These are phyloP conservation scores for Cystoderma amianthinum DNA, from an alignment of 768 basidiomycete species.

Conservation along the genomic window DNA sequence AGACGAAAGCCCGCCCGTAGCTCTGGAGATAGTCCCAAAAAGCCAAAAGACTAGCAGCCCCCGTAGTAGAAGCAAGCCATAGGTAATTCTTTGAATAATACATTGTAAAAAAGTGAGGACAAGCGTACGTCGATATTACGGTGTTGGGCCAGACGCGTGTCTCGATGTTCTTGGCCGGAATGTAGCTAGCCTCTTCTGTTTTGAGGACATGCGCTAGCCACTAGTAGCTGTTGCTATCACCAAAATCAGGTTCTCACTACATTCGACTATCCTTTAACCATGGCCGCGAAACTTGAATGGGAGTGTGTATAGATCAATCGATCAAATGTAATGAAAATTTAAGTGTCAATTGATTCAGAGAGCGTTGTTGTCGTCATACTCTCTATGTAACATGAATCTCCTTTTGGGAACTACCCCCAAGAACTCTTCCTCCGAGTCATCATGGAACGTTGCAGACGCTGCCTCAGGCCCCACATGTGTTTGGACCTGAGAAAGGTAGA, in stretches of 20 bases:
- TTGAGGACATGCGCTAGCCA: slow-evolving; percentile 99
- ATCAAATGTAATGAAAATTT: no score
- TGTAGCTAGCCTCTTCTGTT: slow-evolving; percentile 98
- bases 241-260: slow-evolving; percentile 93
- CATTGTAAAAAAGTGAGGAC: slow-evolving; percentile 4
- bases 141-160: slow-evolving; percentile 98
- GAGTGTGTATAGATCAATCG: no score
- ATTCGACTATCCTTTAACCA: slow-evolving; percentile 96
- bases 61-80: slow-evolving; percentile 71
- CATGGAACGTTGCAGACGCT: slow-evolving; percentile 36
- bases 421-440: slow-evolving; percentile 78
- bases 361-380: slow-evolving; percentile 68
- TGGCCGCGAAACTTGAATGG: slow-evolving; percentile 95
- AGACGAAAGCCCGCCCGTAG: slow-evolving; percentile 39
- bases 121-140: slow-evolving; percentile 89
- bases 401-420: slow-evolving; percentile 78
- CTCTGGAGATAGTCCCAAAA: slow-evolving; percentile 49
- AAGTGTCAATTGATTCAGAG: slow-evolving; percentile 91
- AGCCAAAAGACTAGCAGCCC: slow-evolving; percentile 44
- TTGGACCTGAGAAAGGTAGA: slow-evolving; percentile 29
- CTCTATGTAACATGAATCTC: slow-evolving; percentile 63
- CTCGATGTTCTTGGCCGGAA: slow-evolving; percentile 98
- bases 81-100: no score
- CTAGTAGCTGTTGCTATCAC: slow-evolving; percentile 99
- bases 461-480: slow-evolving; percentile 43